Evolutionary conservation across 192 early-diverging fungal species (phyloP), one percentile per base, ranked within the genome.

Genomic region (Glomus cerebriforme): DNA sequence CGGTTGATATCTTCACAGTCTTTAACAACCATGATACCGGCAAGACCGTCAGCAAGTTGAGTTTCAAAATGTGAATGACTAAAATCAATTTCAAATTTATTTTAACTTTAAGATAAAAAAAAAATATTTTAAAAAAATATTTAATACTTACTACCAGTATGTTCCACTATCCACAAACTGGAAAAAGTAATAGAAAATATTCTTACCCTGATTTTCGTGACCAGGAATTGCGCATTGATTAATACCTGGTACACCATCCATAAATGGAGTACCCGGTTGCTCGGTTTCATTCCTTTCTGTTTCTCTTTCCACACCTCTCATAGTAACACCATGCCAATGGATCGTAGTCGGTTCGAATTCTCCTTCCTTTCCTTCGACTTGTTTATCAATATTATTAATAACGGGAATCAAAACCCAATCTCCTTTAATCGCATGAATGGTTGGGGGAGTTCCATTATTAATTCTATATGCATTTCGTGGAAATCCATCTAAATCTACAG

Each of bases 11-110:
- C 37, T 0, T 39, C 37, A 8, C 37, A 39, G 9, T 60, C 59
- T 26, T 60, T 26, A 8, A 94, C 76, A 47, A 92, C 88, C 13
- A 94, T 67, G 1, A 90, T 87, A 9, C 90, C 85, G 8, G 88
- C 85, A 43, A 93, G 81, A 24, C 91, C 93, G 67, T 94, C 91
- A 34, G 91, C 90, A 81, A 92, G 92, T 73, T 92, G 90, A 0
- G 83, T 80, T 10, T 79, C 78, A 79, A 81, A 85, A 76, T 93
- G 92, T 31, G 88, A 79, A 74, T 93, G 92, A 75, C 90, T 88
- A n/a, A n/a, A n/a, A n/a, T n/a, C n/a, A n/a, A n/a, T n/a, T n/a
- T n/a, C n/a, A n/a, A n/a, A n/a, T n/a, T n/a, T n/a, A n/a, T n/a
- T n/a, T n/a, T n/a, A n/a, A n/a, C n/a, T n/a, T n/a, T n/a, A n/a